These are phyloP conservation scores for Cryptosporidium meleagridis DNA, from an alignment of 169 alveolate species.

Conservation along the genomic window DNA sequence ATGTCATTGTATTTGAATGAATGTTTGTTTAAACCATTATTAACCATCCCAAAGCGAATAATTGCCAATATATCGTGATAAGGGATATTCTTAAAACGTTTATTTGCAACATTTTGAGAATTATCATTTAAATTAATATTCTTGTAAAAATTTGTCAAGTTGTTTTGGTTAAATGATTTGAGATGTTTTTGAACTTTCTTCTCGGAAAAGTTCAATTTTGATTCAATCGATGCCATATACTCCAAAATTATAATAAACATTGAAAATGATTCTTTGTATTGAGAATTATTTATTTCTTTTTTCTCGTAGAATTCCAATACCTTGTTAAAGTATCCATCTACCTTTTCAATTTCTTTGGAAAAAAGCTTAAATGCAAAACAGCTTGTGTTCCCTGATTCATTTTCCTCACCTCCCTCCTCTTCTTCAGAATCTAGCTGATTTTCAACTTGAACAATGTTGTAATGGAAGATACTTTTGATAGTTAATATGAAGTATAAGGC, in stretches of 20 bases:
- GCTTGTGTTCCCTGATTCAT: background rate
- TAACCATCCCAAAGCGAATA: slow-evolving; percentile 43
- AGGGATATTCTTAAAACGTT: background rate
- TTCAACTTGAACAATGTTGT: slow-evolving; percentile 14
- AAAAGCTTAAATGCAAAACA: slow-evolving; percentile 8
- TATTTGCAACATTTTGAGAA: background rate
- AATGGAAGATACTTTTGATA: slow-evolving; percentile 16
- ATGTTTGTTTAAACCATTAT: slow-evolving; percentile 20
- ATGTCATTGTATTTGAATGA: slow-evolving; percentile 26
- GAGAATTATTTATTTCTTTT: background rate
- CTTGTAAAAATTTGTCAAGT: slow-evolving; percentile 41
- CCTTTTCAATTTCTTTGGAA: background rate
- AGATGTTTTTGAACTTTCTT: slow-evolving; percentile 20
- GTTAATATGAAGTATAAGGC: slow-evolving; percentile 25
- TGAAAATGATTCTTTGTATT: slow-evolving; percentile 29
- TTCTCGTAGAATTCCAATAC: slow-evolving; percentile 21
- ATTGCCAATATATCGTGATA: slow-evolving; percentile 11
- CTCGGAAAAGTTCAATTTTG: background rate
- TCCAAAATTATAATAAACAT: slow-evolving; percentile 32
- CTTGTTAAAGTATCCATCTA: background rate
- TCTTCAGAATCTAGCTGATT: background rate
- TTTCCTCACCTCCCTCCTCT: slow-evolving; percentile 18
- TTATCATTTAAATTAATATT: background rate
- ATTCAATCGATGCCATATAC: slow-evolving; percentile 30
- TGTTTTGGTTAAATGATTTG: slow-evolving; percentile 4